Evolutionary conservation across 495 filamentous ascomycete genomes (phyloP).

Genomic region (Oidiodendron maius): DNA sequence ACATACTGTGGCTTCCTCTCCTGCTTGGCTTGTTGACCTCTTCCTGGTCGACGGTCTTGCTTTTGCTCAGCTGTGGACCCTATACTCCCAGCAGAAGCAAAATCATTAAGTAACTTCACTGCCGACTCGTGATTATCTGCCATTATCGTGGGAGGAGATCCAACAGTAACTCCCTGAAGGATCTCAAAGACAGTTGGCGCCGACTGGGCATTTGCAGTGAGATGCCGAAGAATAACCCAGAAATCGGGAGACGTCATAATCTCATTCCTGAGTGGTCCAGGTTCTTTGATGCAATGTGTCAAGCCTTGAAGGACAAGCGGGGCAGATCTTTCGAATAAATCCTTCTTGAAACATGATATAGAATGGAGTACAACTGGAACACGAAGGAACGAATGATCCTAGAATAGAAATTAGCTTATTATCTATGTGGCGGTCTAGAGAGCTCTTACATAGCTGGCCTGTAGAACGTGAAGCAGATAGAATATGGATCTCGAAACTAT

Average conservation of each 20-base stretch:
- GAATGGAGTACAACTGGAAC: slow-evolving; percentile 90
- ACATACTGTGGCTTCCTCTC: slow-evolving; percentile 54
- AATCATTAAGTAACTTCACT: slow-evolving; percentile 79
- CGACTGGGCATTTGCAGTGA: slow-evolving; percentile 61
- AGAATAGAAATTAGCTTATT: too few relatives aligned
- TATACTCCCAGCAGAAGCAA: slow-evolving; percentile 77
- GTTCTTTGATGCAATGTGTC: slow-evolving; percentile 67
- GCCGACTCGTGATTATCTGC: slow-evolving; percentile 92
- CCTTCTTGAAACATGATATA: slow-evolving; percentile 78
- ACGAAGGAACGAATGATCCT: slow-evolving; percentile 87
- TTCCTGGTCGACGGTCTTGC: slow-evolving; percentile 57
- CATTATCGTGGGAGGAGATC: slow-evolving; percentile 68
- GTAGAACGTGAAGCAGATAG: slow-evolving; percentile 78
- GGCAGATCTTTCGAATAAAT: slow-evolving; percentile 69
- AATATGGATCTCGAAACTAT: slow-evolving; percentile 77
- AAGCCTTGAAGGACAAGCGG: slow-evolving; percentile 72
- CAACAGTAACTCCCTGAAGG: slow-evolving; percentile 63
- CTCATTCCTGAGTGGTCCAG: slow-evolving; percentile 75
- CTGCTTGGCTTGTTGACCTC: slow-evolving; percentile 36
- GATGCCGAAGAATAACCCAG: slow-evolving; percentile 81
- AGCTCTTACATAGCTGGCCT: slow-evolving; percentile 73
- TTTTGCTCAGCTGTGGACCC: slow-evolving; percentile 77
- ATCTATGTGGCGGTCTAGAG: background rate
- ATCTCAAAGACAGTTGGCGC: slow-evolving; percentile 78
- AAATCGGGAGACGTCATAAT: slow-evolving; percentile 96